Conservation (phyloP, 169 alveolate species). For the Cystoisospora suis region DNA sequence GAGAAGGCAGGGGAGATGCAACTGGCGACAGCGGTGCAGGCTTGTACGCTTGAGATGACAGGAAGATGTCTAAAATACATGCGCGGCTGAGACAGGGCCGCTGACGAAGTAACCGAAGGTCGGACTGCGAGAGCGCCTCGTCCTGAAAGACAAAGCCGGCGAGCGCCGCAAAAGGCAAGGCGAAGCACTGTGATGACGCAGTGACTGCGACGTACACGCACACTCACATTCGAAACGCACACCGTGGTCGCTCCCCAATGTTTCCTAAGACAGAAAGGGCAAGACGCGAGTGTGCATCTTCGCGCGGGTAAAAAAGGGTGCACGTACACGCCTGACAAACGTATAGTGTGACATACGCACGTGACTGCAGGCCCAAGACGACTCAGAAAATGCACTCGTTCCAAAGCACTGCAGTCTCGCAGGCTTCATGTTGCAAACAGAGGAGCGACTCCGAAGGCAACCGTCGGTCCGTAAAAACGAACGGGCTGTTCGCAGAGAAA, state of each 20-base stretch:
- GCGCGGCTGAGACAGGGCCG: neutral
- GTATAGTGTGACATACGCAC: too few relatives aligned
- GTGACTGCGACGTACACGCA: neutral
- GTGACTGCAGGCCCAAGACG: too few relatives aligned
- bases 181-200: neutral
- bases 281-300: neutral
- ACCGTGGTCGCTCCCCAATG: neutral
- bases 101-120: neutral
- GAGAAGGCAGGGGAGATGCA: neutral
- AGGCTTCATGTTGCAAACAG: too few relatives aligned
- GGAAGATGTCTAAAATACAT: neutral
- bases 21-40: constrained; percentile 8
- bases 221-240: neutral
- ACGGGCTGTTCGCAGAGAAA: too few relatives aligned
- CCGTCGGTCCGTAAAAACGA: too few relatives aligned
- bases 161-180: neutral
- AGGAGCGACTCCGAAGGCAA: too few relatives aligned
- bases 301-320: neutral
- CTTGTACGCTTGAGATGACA: constrained; percentile 11
- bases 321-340: neutral
- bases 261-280: neutral
- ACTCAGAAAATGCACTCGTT: neutral
- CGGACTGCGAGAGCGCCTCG: constrained; percentile 5
- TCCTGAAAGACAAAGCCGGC: neutral
- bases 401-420: too few relatives aligned